Base-by-base conservation (phyloP, 805 yeast genomes). In the Metschnikowia anglica region DNA sequence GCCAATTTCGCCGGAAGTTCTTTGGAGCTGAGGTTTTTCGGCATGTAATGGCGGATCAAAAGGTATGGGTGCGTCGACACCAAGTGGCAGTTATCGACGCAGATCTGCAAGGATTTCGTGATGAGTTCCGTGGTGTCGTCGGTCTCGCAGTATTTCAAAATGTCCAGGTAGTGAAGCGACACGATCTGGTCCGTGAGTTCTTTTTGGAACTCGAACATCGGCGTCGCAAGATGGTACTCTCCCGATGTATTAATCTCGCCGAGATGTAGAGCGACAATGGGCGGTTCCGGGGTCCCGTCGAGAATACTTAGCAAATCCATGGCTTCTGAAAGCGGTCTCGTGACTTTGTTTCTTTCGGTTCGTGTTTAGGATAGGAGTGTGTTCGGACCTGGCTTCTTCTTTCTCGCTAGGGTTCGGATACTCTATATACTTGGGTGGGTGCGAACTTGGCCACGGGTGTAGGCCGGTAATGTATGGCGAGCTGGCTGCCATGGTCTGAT, bases 121-220 rank as follows among this genome's bases (percentile, higher is more conserved):
- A 85, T 77, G 21, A 86, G 78, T 12, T 70, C 74, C 5, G 64
- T 61, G 30, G 66, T 64, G 48, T 72, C 75, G 44, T 73, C 66
- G 37, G 79, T 69, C 59, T 88, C 95, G 57, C 87, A 89, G 60
- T 84, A 90, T 63, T 88, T 83, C 53, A 91, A 70, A 44, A 91
- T 88, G 59, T 90, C 98, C 25, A 91, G 80, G 60, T 90, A 91
- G 63, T 91, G 98, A 30, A 89, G 70, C 1, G 96, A 86, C 10
- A 91, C 86, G 23, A 93, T 89, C 59, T 89, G 96, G 62, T 91
- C 96, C 9, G 90, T 87, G 39, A 91, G 72, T 55, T 89, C 93
- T 55, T 82, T 84, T 60, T 91, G 98, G 52, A 86, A 86, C 48
- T 85, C 88, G 41, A 83, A 79, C 81, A 89, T 79, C 3, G 96